Base-by-base conservation (phyloP, 2,329 filamentous ascomycete species). In the Fusarium albosuccineum region DNA sequence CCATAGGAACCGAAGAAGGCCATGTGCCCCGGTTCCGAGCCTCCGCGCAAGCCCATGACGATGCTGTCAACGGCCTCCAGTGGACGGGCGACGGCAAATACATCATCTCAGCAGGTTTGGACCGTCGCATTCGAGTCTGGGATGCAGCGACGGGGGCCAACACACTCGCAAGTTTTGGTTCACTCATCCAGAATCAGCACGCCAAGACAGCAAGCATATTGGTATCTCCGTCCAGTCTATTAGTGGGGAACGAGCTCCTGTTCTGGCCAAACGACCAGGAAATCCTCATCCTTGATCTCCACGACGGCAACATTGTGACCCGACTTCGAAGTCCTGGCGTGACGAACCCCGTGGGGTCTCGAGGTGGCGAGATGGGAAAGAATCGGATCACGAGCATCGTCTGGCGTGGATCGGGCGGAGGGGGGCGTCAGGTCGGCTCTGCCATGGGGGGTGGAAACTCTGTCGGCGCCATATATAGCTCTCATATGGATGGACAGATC, bases 111-210 rank as follows among this genome's bases (percentile, higher is more conserved):
- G 87, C 92, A 2, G 94, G 94, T 0, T 91, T 97, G 60, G 96
- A 98, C 76, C 86, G 92, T 49, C 88, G 91, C 9, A 90, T 98
- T 65, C 87, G 94, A 5, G 92, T 97, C 2, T 98, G 95, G 95
- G 87, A 97, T 75, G 88, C 92, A 2, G 84, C 84, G 0, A 92
- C 88, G 0, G 93, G 94, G 3, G 91, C 91, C 16, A 97, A 98
- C 77, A 97, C 92, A 1, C 87, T 97, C 6, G 92, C 92, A 0
- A 94, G 91, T 76, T 98, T 97, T 74, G 94, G 94, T 0, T 92
- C 94, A 1, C 85, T 89, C 29, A 85, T 97, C 40, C 91, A 90
- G 71, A 97, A 97, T 76, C 85, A 81, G 68, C 89, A 86, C 70
- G 82, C 90, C 6, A 86, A 86, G 17, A 89, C 85, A 61, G 81